phyloP scores from a whole-genome alignment of 2,329 filamentous ascomycete genomes.

The Fusarium sp. region DNA sequence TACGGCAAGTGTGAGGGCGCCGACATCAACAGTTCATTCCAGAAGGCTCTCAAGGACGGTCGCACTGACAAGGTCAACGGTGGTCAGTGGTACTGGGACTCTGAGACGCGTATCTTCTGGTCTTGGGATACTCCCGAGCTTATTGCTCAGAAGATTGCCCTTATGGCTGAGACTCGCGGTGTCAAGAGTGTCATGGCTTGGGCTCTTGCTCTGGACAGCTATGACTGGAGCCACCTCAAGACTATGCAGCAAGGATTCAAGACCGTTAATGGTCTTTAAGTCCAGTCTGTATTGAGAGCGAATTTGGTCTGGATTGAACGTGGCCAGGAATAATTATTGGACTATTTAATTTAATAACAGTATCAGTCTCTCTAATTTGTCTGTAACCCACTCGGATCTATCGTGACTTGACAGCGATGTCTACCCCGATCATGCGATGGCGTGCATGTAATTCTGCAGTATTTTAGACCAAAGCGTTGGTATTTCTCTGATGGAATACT shows the following conservation, averaged over 20 bases:
- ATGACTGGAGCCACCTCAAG: slow-evolving; percentile 56
- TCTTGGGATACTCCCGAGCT: slow-evolving; percentile 65
- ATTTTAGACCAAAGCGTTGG: not conserved
- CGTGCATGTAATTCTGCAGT: not conserved
- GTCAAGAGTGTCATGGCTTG: slow-evolving; percentile 66
- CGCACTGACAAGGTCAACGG: slow-evolving; percentile 59
- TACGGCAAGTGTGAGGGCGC: slow-evolving; percentile 35
- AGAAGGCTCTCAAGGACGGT: slow-evolving; percentile 54
- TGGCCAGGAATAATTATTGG: not conserved
- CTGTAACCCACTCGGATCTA: not conserved
- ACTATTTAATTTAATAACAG: not conserved
- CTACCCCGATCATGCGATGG: not conserved
- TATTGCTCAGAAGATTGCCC: slow-evolving; percentile 60
- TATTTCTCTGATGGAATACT: not conserved
- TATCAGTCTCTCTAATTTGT: not conserved
- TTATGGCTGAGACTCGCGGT: slow-evolving; percentile 52
- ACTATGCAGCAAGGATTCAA: slow-evolving; percentile 51
- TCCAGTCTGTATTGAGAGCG: rapidly evolving
- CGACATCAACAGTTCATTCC: slow-evolving; percentile 50
- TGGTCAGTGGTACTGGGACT: slow-evolving; percentile 67
- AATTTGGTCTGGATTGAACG: not conserved
- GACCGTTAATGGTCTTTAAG: not conserved
- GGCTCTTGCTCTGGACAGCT: slow-evolving; percentile 62
- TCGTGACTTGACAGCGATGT: not conserved
- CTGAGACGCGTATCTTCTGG: slow-evolving; percentile 60